A percentile compares a stretch with the other conserved stretches of the same genome.
phyloP scores from a whole-genome alignment of 1,284 basidiomycete genomes.

The Cutaneotrichosporon cyanovorans region DNA sequence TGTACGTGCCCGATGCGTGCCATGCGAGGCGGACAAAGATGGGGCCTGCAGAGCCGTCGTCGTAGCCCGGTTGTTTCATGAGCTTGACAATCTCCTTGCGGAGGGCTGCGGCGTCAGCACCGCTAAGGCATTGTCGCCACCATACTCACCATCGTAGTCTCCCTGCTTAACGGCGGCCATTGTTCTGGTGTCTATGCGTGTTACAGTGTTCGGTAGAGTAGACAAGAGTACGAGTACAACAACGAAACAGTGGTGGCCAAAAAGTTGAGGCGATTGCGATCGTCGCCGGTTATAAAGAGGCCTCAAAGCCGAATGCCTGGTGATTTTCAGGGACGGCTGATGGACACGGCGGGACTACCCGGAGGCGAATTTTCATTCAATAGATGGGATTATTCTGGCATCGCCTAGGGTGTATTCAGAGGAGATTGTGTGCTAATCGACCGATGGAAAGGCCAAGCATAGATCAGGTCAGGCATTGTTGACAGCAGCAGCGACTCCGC shows the following conservation, averaged over 20 bases:
- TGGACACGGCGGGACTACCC: too few species aligned
- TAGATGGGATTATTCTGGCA: too few species aligned
- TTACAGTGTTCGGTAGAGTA: not conserved
- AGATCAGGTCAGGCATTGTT: too few species aligned
- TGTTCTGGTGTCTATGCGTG: not conserved
- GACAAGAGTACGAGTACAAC: not conserved
- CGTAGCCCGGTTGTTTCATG: conserved; percentile 44
- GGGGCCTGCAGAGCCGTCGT: conserved; percentile 45
- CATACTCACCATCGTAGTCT: conserved; percentile 34
- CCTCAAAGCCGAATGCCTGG: too few species aligned
- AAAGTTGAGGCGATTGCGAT: too few species aligned
- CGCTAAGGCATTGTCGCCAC: not conserved
- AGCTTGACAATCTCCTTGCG: conserved; percentile 40
- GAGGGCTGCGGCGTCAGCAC: conserved; percentile 24
- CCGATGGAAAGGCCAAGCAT: too few species aligned
- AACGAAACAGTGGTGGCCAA: not conserved
- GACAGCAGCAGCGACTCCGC: too few species aligned
- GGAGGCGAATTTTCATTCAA: too few species aligned
- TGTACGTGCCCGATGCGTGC: conserved; percentile 50
- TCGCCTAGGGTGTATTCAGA: too few species aligned
- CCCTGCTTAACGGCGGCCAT: conserved; percentile 34
- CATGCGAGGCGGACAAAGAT: conserved; percentile 49
- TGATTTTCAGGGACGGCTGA: too few species aligned
- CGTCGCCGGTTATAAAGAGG: too few species aligned
- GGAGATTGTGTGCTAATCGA: too few species aligned